Percentiles rank a stretch among this genome's conserved stretches.
Evolutionary conservation across 2,329 filamentous ascomycete genomes (phyloP).

Genomic region (Trichoderma arundinaceum): DNA sequence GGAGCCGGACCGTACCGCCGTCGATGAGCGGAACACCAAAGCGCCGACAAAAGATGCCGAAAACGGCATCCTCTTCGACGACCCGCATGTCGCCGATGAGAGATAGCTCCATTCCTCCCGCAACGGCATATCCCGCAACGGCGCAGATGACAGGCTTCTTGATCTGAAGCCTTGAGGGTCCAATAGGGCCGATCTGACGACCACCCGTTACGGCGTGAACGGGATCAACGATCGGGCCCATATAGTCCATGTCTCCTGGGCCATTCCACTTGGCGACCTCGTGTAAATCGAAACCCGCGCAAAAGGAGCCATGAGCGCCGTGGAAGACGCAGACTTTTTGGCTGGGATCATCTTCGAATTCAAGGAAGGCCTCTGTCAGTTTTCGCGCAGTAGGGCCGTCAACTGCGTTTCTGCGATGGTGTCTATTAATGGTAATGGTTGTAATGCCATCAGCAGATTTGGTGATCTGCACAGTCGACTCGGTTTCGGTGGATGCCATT

Average conservation of each 20-base stretch:
- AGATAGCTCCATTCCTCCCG: conserved; percentile 58
- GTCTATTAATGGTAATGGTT: conserved; percentile 61
- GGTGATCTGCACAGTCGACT: conserved; percentile 34
- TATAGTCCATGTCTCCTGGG: conserved; percentile 27
- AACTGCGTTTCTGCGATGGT: conserved; percentile 57
- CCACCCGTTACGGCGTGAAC: conserved; percentile 10
- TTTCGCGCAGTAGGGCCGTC: conserved; percentile 54
- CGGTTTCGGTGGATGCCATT: conserved; percentile 24
- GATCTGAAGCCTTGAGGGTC: conserved; percentile 56
- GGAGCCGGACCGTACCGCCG: conserved; percentile 58
- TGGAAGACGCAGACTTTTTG: conserved; percentile 60
- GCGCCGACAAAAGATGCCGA: conserved; percentile 62
- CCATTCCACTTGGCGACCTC: conserved; percentile 44
- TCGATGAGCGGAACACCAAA: conserved; percentile 46
- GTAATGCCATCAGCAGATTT: conserved; percentile 52
- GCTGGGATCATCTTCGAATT: conserved; percentile 54
- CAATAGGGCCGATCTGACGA: conserved; percentile 52
- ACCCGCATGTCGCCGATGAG: conserved; percentile 60
- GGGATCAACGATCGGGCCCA: conserved; percentile 27
- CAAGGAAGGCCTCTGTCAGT: conserved; percentile 54
- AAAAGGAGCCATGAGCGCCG: conserved; percentile 55
- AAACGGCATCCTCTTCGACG: conserved; percentile 57
- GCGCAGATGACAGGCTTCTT: conserved; percentile 59
- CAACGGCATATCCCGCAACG: conserved; percentile 59
- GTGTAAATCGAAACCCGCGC: conserved; percentile 59